Percentiles rank a stretch among this genome's conserved stretches.
phyloP scores from a whole-genome alignment of 306 rosid species.

The Bauhinia variegata region DNA sequence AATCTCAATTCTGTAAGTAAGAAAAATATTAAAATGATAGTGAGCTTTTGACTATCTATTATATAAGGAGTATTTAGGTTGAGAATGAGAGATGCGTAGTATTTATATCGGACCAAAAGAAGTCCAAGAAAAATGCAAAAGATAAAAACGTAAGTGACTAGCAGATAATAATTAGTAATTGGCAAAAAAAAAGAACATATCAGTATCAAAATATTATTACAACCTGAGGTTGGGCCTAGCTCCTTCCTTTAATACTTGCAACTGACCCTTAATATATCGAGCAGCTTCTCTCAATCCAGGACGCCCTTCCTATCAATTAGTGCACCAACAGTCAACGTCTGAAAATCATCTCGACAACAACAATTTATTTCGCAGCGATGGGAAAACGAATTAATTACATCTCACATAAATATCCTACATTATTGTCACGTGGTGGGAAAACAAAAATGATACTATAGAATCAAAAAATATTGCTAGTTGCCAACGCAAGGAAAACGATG shows the following conservation, averaged over 20 bases:
- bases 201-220: conserved; percentile 1
- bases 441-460: not conserved
- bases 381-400: not conserved
- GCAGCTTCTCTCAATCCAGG: conserved; percentile 90
- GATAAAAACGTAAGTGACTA: not conserved
- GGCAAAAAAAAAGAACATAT: not conserved
- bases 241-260: conserved; percentile 70
- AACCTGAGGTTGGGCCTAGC: conserved; percentile 72
- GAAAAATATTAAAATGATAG: conserved; percentile 9
- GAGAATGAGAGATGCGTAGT: not conserved
- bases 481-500: conserved; percentile 1
- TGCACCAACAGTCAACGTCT: conserved; percentile 41
- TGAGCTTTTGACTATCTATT: conserved; percentile 20
- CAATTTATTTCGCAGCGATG: not conserved
- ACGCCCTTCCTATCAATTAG: conserved; percentile 78
- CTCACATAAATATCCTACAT: conserved; percentile 2
- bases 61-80: not conserved
- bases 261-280: conserved; percentile 65
- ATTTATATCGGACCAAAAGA: not conserved
- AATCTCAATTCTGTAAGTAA: conserved; percentile 76
- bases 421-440: no score
- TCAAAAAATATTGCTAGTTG: not conserved
- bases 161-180: conserved; percentile 13
- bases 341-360: not conserved
- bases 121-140: not conserved